Evolutionary conservation across 1,139 yeast species (phyloP), one percentile per base, ranked within the genome.

Genomic region (Lodderomyces orthopsilosis): DNA sequence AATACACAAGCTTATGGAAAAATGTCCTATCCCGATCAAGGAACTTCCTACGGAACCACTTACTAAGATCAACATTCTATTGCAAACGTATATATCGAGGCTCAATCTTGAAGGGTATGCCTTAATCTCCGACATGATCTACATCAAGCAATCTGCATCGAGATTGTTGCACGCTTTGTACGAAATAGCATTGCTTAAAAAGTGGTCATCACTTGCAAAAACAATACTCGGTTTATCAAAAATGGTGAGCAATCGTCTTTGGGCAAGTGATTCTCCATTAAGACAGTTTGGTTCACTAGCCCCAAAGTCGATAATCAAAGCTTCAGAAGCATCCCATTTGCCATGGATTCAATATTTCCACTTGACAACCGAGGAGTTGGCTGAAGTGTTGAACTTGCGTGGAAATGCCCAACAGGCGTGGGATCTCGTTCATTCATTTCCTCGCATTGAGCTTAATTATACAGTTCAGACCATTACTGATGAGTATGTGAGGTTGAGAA

Each of bases 101-200:
- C 66, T 91, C 34, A 67, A 73, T 9, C 68, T 94, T 13, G 95
- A 86, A 2, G 98, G 98, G 1, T 88, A 88, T 68, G 97, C 98
- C 0, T 66, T 94, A 46, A 81, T 85, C 74, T 83, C 97, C 0
- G 99, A 94, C 66, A 90, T 91, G 97, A 76, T 88, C 3, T 93
- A 88, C 56, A 80, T 94, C 35, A 87, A 94, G 0, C 98, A 93
- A 60, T 88, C 95, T 32, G 98, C 97, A 0, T 95, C 95, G 6
- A 77, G 99, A 58, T 64, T 94, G 35, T 69, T 91, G 42, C 68
- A 97, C 42, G 98, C 98, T 0, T 77, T 94, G 51, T 83, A 78
- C 58, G 97, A 93, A 57, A 79, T 93, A 21, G 77, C 89, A 8
- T 55, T 88, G 38, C 70, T 75, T 42, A 86, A 83, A 52, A 77